Percentiles rank a stretch among this genome's conserved stretches.
phyloP scores from a whole-genome alignment of 2,329 filamentous ascomycete genomes.

The Rhytidhysteron rufulum region DNA sequence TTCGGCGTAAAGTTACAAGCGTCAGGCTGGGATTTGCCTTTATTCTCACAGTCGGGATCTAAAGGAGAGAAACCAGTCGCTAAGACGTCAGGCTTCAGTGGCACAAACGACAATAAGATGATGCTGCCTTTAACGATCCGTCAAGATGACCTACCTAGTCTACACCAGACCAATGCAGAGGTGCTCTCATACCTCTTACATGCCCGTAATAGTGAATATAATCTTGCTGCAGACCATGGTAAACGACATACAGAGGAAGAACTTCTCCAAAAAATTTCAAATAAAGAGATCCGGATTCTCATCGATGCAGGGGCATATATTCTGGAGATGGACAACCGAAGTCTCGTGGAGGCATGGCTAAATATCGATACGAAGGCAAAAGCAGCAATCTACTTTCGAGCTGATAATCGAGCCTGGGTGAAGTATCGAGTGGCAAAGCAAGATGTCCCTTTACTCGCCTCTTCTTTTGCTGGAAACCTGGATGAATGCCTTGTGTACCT shows the following conservation, averaged over 20 bases:
- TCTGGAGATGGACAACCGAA: constrained; percentile 56
- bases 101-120: constrained; percentile 63
- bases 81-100: constrained; percentile 65
- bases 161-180: constrained; percentile 60
- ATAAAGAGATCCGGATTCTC: constrained; percentile 44
- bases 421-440: constrained; percentile 35
- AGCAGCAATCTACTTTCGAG: constrained; percentile 54
- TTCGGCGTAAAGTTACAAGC: constrained; percentile 58
- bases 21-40: constrained; percentile 62
- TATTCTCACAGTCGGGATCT: constrained; percentile 24
- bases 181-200: constrained; percentile 59
- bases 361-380: constrained; percentile 39
- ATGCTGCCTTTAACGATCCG: constrained; percentile 60
- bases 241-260: constrained; percentile 26
- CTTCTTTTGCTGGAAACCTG: constrained; percentile 35
- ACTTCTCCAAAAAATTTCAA: constrained; percentile 38
- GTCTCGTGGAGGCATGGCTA: constrained; percentile 52
- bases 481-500: constrained; percentile 57
- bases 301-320: constrained; percentile 61
- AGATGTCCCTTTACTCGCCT: constrained; percentile 47
- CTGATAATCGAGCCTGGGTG: constrained; percentile 45
- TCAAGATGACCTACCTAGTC: constrained; percentile 56
- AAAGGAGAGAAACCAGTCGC: constrained; percentile 9
- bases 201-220: constrained; percentile 45
- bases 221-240: constrained; percentile 21